Conservation (phyloP, 257 asterid genomes). For the Leonotis leonurus region DNA sequence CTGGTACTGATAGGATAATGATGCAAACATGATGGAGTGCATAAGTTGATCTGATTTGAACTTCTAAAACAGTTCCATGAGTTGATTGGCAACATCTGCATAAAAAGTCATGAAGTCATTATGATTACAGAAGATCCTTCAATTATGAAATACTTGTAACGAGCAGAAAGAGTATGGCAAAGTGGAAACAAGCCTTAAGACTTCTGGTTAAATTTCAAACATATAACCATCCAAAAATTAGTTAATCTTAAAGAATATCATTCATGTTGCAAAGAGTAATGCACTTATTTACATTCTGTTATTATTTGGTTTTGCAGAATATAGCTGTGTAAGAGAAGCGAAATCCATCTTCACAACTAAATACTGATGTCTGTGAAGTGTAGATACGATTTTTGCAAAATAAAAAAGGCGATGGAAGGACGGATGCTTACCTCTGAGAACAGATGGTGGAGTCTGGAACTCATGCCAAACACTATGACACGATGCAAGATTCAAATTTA, state of each 20-base stretch:
- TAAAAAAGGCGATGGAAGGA: neutral
- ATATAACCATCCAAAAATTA: no score
- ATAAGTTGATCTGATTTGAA: neutral
- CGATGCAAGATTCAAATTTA: slow-evolving; percentile 74
- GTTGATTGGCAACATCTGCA: slow-evolving; percentile 76
- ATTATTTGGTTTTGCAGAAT: neutral
- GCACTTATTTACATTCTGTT: neutral
- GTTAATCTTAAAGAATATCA: no score
- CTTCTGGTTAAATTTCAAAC: no score
- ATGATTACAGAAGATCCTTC: neutral
- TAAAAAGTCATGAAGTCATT: neutral
- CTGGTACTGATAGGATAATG: neutral
- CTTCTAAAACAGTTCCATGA: slow-evolving; percentile 71
- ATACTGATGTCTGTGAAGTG: neutral
- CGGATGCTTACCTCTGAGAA: slow-evolving; percentile 57
- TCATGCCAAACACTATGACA: slow-evolving; percentile 67
- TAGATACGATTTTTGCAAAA: neutral
- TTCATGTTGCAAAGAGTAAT: no score
- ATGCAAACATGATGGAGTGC: no score
- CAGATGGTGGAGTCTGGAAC: slow-evolving; percentile 74
- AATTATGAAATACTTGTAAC: neutral
- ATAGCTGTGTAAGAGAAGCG: neutral
- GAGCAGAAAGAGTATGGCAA: neutral
- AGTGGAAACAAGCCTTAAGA: no score
- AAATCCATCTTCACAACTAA: neutral